These are phyloP conservation scores for Cladophialophora bantiana DNA, from an alignment of 2,329 filamentous ascomycete species.

Conservation along the genomic window DNA sequence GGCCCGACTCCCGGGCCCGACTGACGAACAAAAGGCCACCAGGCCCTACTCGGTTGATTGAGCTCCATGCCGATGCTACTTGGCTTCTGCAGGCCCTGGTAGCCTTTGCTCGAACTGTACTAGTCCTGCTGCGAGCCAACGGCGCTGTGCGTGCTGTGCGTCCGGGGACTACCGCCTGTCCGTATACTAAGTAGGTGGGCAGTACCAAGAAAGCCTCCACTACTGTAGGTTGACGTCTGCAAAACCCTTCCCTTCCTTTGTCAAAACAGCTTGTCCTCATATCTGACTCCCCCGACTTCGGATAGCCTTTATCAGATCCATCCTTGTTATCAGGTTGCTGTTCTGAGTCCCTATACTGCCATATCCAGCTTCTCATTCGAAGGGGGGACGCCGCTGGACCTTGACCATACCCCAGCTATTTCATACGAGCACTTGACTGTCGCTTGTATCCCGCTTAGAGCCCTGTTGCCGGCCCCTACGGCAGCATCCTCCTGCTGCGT, in stretches of 20 bases:
- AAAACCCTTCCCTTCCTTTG: background rate
- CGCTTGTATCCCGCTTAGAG: constrained; percentile 21
- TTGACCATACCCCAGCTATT: background rate
- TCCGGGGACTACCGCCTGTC: background rate
- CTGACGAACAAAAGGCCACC: background rate
- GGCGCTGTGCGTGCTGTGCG: background rate
- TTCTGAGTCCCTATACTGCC: background rate
- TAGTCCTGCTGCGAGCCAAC: background rate
- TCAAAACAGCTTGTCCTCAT: background rate
- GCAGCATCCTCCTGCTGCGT: background rate
- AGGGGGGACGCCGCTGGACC: background rate
- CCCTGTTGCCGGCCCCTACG: background rate
- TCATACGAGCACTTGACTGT: constrained; percentile 30
- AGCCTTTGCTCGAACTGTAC: background rate
- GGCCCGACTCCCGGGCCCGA: constrained; percentile 8
- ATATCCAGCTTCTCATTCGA: constrained; percentile 3
- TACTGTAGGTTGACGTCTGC: constrained; percentile 1
- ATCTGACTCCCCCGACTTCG: constrained; percentile 4
- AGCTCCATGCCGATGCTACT: background rate
- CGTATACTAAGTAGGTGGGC: background rate
- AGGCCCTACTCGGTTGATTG: constrained; percentile 5
- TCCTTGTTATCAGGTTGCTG: background rate
- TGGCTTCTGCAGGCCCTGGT: background rate
- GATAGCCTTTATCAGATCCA: constrained; percentile 6
- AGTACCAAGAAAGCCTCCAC: background rate